A percentile compares a stretch with the other conserved stretches of the same genome.
phyloP scores from a whole-genome alignment of 768 basidiomycete species.

The Serendipita sp. region DNA sequence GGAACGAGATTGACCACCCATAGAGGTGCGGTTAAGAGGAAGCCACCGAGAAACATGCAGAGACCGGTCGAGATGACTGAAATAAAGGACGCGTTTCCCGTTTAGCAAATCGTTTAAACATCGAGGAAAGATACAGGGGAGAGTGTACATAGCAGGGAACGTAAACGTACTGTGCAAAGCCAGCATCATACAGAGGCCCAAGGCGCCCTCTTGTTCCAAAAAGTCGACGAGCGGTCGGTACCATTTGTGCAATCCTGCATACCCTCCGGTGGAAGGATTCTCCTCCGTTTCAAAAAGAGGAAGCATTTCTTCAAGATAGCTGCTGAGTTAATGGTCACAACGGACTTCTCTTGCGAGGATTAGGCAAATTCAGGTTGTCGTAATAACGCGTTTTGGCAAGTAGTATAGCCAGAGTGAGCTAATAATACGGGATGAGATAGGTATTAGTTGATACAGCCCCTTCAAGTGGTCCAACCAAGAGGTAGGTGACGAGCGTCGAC shows the following conservation, averaged over 20 bases:
- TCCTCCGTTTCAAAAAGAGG: background rate
- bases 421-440: too few species aligned
- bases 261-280: background rate
- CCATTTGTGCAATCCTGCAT: background rate
- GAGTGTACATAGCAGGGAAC: too few species aligned
- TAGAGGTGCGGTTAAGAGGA: background rate
- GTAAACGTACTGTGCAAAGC: conserved; percentile 1
- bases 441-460: too few species aligned
- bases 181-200: background rate
- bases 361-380: too few species aligned
- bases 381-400: too few species aligned
- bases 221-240: background rate
- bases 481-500: too few species aligned
- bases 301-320: too few species aligned
- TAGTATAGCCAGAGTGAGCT: too few species aligned
- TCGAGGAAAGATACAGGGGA: background rate
- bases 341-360: too few species aligned
- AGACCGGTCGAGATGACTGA: background rate
- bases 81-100: background rate
- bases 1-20: conserved; percentile 1
- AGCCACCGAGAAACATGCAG: conserved; percentile 1
- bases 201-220: background rate
- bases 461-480: too few species aligned
- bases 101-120: background rate
- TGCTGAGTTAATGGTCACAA: background rate